These are phyloP conservation scores for Didymella exigua DNA, from an alignment of 2,329 filamentous ascomycete genomes.

Conservation along the genomic window DNA sequence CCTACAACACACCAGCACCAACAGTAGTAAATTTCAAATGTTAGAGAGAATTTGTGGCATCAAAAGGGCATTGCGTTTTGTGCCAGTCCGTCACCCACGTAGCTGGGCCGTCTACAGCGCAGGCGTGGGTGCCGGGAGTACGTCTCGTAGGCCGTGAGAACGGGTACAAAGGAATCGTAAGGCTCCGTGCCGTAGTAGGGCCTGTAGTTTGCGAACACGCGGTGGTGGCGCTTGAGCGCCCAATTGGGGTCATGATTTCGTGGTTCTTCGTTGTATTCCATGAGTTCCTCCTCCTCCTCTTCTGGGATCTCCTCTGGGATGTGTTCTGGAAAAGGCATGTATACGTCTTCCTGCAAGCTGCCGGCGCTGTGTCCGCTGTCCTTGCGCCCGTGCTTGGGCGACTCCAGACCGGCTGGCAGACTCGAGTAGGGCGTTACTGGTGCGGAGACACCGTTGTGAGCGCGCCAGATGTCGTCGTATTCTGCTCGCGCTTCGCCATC, in stretches of 20 bases:
- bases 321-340: slow-evolving; percentile 2
- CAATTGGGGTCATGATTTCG: slow-evolving; percentile 34
- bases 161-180: slow-evolving; percentile 37
- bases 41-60: not conserved
- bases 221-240: slow-evolving; percentile 31
- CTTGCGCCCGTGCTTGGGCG: slow-evolving; percentile 29
- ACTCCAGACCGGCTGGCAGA: slow-evolving; percentile 22
- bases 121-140: slow-evolving; percentile 23
- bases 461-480: slow-evolving; percentile 36
- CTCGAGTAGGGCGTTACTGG: slow-evolving; percentile 18
- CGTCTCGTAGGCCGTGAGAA: slow-evolving; percentile 26
- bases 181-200: slow-evolving; percentile 31
- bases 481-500: slow-evolving; percentile 33
- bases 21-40: not conserved
- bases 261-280: slow-evolving; percentile 14
- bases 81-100: slow-evolving; percentile 25
- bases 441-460: slow-evolving; percentile 9
- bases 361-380: slow-evolving; percentile 30
- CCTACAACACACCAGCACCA: slow-evolving; percentile 7
- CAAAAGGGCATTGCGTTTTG: slow-evolving; percentile 22
- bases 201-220: slow-evolving; percentile 18
- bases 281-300: slow-evolving; percentile 17
- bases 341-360: slow-evolving; percentile 8
- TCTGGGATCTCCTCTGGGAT: slow-evolving; percentile 22
- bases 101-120: slow-evolving; percentile 31